Evolutionary conservation across 179 eudicot genomes (phyloP).

Genomic region (Beta corolliflora): DNA sequence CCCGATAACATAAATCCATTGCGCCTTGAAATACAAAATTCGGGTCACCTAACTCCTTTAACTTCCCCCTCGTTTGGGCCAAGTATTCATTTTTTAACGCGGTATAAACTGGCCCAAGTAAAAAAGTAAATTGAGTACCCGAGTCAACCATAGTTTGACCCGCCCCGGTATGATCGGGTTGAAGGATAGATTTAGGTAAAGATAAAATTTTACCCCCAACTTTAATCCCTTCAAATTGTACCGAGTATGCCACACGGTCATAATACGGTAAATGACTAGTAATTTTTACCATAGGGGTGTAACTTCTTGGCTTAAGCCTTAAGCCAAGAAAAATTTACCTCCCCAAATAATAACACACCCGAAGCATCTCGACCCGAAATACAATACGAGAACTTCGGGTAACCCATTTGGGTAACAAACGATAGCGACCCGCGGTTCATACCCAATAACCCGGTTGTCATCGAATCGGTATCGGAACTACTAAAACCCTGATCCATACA

Average conservation of each 20-base stretch:
- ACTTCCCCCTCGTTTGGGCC: slow-evolving; percentile 49
- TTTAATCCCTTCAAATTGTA: slow-evolving; percentile 67
- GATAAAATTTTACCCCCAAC: slow-evolving; percentile 52
- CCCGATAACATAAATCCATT: slow-evolving; percentile 72
- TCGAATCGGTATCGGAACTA: slow-evolving; percentile 51
- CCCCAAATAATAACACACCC: slow-evolving; percentile 73
- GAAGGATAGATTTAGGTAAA: slow-evolving; percentile 56
- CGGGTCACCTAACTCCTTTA: slow-evolving; percentile 52
- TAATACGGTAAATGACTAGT: slow-evolving; percentile 67
- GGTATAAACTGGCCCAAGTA: slow-evolving; percentile 75
- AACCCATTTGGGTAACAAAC: slow-evolving; percentile 69
- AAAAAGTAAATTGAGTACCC: slow-evolving; percentile 81
- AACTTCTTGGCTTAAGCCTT: slow-evolving; percentile 52
- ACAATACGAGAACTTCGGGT: slow-evolving; percentile 78
- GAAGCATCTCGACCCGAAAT: slow-evolving; percentile 73
- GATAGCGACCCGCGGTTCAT: slow-evolving; percentile 88
- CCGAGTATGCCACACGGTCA: slow-evolving; percentile 77
- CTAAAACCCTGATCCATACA: slow-evolving; percentile 73
- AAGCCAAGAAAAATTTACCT: slow-evolving; percentile 54
- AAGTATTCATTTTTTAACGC: slow-evolving; percentile 60
- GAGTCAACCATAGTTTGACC: slow-evolving; percentile 99
- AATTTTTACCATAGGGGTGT: slow-evolving; percentile 69
- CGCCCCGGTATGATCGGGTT: slow-evolving; percentile 92
- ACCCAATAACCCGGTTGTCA: slow-evolving; percentile 75
- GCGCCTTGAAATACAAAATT: slow-evolving; percentile 78